These are phyloP conservation scores for Maudiozyma pseudohumilis DNA, from an alignment of 805 yeast species.

Conservation along the genomic window DNA sequence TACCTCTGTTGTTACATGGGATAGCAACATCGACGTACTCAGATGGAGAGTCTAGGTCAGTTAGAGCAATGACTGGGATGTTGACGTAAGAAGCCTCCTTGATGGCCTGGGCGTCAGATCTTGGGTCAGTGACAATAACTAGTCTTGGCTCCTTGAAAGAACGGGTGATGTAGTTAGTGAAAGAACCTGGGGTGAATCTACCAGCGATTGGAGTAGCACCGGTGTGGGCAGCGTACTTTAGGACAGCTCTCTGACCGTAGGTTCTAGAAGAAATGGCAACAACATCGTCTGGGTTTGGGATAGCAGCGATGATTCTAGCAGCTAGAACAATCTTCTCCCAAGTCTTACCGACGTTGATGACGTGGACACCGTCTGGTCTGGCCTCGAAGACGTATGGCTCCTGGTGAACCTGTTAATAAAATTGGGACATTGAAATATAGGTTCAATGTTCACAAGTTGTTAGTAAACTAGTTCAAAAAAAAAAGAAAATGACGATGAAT, in stretches of 20 bases:
- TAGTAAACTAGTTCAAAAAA: no score
- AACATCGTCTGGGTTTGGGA: conserved; percentile 96
- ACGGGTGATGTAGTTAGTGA: conserved; percentile 99
- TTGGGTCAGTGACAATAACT: conserved; percentile 98
- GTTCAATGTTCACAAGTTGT: no score
- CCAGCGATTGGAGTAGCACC: conserved; percentile 99
- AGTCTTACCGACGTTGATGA: conserved; percentile 97
- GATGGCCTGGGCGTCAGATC: conserved; percentile 99
- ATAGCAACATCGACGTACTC: conserved; percentile 99
- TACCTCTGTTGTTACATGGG: conserved; percentile 99
- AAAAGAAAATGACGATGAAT: no score
- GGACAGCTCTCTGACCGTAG: conserved; percentile 99
- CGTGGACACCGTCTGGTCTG: conserved; percentile 99
- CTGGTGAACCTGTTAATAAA: conserved; percentile 10
- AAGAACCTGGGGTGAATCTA: conserved; percentile 99
- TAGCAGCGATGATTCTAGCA: conserved; percentile 99
- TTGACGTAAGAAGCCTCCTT: conserved; percentile 99
- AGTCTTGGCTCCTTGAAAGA: conserved; percentile 99
- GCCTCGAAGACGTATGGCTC: conserved; percentile 77
- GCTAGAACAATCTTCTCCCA: conserved; percentile 99
- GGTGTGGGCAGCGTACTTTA: conserved; percentile 98
- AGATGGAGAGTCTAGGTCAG: conserved; percentile 97
- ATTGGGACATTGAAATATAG: no score
- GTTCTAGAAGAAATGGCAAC: conserved; percentile 99
- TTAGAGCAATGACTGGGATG: conserved; percentile 99